phyloP scores from a whole-genome alignment of 805 yeast species.

The Candida corydali region DNA sequence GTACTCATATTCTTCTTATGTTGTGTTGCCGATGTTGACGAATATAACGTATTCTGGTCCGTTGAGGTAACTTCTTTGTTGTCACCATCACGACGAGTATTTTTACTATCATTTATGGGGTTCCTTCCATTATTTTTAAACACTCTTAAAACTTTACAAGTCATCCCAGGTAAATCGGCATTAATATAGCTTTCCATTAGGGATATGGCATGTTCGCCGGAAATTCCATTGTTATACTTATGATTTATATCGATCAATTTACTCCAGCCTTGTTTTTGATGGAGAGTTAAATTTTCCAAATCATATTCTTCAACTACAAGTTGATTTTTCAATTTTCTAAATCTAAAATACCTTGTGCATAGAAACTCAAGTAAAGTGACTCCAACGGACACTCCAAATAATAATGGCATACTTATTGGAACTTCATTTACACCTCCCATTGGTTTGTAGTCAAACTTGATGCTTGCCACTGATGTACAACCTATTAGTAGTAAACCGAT shows the following conservation, averaged over 20 bases:
- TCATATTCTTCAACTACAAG: slow-evolving; percentile 14
- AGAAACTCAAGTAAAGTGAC: slow-evolving; percentile 7
- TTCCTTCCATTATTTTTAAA: no score
- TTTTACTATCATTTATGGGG: neutral
- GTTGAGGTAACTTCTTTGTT: neutral
- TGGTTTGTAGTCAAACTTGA: slow-evolving; percentile 6
- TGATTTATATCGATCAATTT: slow-evolving; percentile 14
- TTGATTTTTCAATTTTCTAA: slow-evolving; percentile 8
- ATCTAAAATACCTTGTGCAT: slow-evolving; percentile 10
- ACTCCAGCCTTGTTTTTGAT: slow-evolving; percentile 17
- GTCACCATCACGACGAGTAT: neutral
- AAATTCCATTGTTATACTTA: slow-evolving; percentile 15
- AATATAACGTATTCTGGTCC: neutral
- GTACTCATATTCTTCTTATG: slow-evolving; percentile 2
- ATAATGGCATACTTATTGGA: slow-evolving; percentile 9
- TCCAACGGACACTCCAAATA: slow-evolving; percentile 9
- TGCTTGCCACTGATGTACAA: slow-evolving; percentile 8
- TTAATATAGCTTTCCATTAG: slow-evolving; percentile 16
- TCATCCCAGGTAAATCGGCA: slow-evolving; percentile 11
- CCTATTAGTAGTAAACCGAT: slow-evolving; percentile 5
- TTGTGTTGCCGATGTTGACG: neutral
- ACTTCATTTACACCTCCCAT: slow-evolving; percentile 3
- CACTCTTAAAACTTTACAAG: slow-evolving; percentile 14
- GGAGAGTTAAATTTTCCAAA: slow-evolving; percentile 10
- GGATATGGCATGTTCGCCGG: slow-evolving; percentile 15